A percentile compares a stretch with the other conserved stretches of the same genome.
These are phyloP conservation scores for Leptographium radiaticola DNA, from an alignment of 2,329 filamentous ascomycete species.

Conservation along the genomic window DNA sequence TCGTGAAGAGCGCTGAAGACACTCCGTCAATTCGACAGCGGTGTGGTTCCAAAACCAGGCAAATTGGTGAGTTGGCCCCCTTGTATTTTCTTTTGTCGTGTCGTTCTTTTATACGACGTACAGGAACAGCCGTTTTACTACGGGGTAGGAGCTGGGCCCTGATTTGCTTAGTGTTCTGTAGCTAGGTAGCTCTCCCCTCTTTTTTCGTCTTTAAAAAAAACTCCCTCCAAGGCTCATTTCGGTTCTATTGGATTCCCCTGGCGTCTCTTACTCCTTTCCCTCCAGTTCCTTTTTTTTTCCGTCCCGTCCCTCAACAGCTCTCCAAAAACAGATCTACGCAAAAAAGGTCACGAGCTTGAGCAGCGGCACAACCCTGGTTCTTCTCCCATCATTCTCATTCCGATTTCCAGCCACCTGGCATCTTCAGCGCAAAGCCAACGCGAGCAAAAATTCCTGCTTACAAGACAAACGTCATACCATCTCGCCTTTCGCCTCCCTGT, in stretches of 20 bases:
- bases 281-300: not conserved
- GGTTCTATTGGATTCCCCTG: not conserved
- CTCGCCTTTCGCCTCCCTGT: not conserved
- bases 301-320: not conserved
- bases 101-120: too few relatives aligned
- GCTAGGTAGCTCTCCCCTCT: not conserved
- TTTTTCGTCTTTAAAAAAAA: not conserved
- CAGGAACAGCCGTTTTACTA: too few relatives aligned
- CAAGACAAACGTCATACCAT: not conserved
- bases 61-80: too few relatives aligned
- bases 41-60: too few relatives aligned
- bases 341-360: not conserved
- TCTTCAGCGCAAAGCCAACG: too few relatives aligned
- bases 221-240: not conserved
- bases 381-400: not conserved
- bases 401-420: too few relatives aligned
- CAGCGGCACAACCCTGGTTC: not conserved
- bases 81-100: too few relatives aligned
- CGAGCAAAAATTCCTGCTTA: too few relatives aligned
- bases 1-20: too few relatives aligned
- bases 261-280: not conserved
- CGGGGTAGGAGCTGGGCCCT: too few relatives aligned
- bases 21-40: too few relatives aligned
- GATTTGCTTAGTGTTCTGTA: too few relatives aligned
- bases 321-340: not conserved